Evolutionary conservation across 2,329 filamentous ascomycete genomes (phyloP).

Genomic region (Monilinia polystroma): DNA sequence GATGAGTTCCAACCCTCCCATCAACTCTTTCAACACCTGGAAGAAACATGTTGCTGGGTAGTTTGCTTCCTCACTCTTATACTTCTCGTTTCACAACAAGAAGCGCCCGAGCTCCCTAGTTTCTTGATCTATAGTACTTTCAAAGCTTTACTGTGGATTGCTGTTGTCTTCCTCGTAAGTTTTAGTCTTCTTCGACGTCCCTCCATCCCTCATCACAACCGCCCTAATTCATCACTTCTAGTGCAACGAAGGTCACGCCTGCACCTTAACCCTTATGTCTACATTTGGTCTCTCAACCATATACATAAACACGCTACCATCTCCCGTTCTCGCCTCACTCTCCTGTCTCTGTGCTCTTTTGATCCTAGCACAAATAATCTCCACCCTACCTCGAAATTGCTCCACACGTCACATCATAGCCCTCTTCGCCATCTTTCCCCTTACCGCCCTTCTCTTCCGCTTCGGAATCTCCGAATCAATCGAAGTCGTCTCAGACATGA

Average conservation of each 20-base stretch:
- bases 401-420: not conserved
- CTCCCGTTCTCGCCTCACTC: not conserved
- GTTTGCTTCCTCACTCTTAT: conserved; percentile 20
- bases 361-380: conserved; percentile 6
- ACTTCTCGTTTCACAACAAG: conserved; percentile 17
- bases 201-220: not conserved
- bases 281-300: conserved; percentile 20
- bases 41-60: conserved; percentile 23
- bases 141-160: conserved; percentile 14
- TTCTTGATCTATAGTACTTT: conserved; percentile 3
- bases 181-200: not conserved
- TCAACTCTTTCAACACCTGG: conserved; percentile 2
- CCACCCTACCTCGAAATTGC: conserved; percentile 1
- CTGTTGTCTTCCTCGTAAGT: conserved; percentile 17
- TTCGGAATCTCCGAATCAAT: not conserved
- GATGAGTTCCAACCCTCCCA: not conserved
- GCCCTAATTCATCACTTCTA: not conserved
- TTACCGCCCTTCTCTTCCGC: conserved; percentile 11
- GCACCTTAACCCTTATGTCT: conserved; percentile 16
- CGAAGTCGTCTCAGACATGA: not conserved
- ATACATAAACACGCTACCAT: conserved; percentile 7
- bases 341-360: conserved; percentile 19
- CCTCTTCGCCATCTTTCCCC: conserved; percentile 12
- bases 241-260: conserved; percentile 20
- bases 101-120: not conserved